These are phyloP conservation scores for Lentinus polychrous DNA, from an alignment of 1,284 basidiomycete species.

Conservation along the genomic window DNA sequence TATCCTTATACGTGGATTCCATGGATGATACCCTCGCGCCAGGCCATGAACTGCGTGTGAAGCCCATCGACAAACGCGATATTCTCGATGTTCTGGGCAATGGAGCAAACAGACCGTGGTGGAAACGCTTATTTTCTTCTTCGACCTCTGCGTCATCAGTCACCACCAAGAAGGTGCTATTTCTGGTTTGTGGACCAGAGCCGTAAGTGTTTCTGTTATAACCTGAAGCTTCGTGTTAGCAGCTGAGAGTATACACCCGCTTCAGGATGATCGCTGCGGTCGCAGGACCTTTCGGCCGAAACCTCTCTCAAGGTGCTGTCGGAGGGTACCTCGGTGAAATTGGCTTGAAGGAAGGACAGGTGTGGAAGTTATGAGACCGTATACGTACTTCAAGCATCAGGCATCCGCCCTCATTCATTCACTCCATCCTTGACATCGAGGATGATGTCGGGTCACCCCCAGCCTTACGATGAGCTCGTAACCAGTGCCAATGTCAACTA, in stretches of 20 bases:
- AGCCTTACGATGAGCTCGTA: too few relatives aligned
- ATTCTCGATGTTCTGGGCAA: slow-evolving; percentile 37
- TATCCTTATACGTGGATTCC: slow-evolving; percentile 59
- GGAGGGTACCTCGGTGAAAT: slow-evolving; percentile 62
- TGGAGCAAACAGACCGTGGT: slow-evolving; percentile 32
- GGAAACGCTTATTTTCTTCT: slow-evolving; percentile 31
- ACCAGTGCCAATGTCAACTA: too few relatives aligned
- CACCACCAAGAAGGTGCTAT: slow-evolving; percentile 38
- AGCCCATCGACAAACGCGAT: slow-evolving; percentile 44
- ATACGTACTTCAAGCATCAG: too few relatives aligned
- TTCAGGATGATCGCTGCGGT: slow-evolving; percentile 67
- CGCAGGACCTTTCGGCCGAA: slow-evolving; percentile 69
- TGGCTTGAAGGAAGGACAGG: slow-evolving; percentile 55
- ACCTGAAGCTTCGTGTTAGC: background rate
- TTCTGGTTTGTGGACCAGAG: slow-evolving; percentile 76
- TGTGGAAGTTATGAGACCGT: slow-evolving; percentile 49
- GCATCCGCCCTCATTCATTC: too few relatives aligned
- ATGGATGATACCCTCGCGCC: slow-evolving; percentile 26
- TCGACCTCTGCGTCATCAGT: slow-evolving; percentile 15
- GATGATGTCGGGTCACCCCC: too few relatives aligned
- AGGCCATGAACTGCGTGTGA: slow-evolving; percentile 29
- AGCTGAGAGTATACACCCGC: slow-evolving; percentile 5
- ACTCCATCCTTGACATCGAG: too few relatives aligned
- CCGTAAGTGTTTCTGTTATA: slow-evolving; percentile 38
- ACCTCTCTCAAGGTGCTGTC: slow-evolving; percentile 66